Base-by-base conservation (phyloP, 2,329 filamentous ascomycete species). In the Aspergillus pseudoterreus region DNA sequence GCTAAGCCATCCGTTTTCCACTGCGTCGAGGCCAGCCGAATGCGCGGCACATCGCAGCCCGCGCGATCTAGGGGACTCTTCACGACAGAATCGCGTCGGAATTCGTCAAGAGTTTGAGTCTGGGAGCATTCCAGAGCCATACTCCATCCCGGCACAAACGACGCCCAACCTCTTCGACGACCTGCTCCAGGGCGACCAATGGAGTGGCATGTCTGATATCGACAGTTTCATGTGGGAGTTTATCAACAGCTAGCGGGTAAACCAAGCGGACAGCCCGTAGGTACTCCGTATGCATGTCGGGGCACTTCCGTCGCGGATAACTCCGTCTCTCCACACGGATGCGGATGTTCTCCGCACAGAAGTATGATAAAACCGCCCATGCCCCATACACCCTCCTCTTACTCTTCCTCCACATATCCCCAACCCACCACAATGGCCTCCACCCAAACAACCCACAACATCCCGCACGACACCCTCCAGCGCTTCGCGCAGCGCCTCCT, bases 191-290 rank as follows among this genome's bases (percentile, higher is more conserved):
- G 58, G 65, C 30, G 61, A 64, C 33, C 49, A 64, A 42, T 58
- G 63, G 51, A 52, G 51, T 17, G 64, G 62, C 1, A 56, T 58
- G 38, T 58, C 62, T 5, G 62, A 68, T 44, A 63, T 68, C 41
- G 66, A 67, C 47, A 59, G 57, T 33, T 54, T 67, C 8, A 64
- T 68, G 57, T 63, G 63, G 54, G 64, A 65, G 21, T 47, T 67
- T 4, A 63, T 67, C 44, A 55, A 50, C 15, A 49, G 14, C 32
- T 30, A 30, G 27, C 22, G 22, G 22, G 4, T 22, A 4, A 22
- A 22, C 27, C 27, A 30, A 11, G 27, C 27, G 27, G 27, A 11
- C 6, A 22, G 22, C 22, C 22, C 22, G 6, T 22, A 22, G 22
- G 22, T 22, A 22, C 6, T 5, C 22, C 22, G 5, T 19, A 19